phyloP scores from a whole-genome alignment of 495 filamentous ascomycete species.

The Penicillium crystallinum region DNA sequence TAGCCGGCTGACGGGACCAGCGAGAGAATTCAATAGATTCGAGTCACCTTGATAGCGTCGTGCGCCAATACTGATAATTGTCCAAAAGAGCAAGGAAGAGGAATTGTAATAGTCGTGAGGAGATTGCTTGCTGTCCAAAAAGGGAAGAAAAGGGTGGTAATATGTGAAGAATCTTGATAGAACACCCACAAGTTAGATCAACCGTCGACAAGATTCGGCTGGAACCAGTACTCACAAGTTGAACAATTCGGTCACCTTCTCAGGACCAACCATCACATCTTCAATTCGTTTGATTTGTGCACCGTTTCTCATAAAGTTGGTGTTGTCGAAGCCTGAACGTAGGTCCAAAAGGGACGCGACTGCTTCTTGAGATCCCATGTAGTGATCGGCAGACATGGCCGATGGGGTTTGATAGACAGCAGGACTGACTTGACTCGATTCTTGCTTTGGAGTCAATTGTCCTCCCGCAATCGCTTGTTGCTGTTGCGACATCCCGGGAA shows the following conservation, averaged over 20 bases:
- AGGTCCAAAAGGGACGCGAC: conserved; percentile 78
- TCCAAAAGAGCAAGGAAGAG: conserved; percentile 79
- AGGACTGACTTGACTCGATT: conserved; percentile 45
- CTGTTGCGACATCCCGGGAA: conserved; percentile 40
- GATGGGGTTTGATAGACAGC: conserved; percentile 42
- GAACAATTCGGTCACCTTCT: conserved; percentile 71
- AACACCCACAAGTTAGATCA: conserved; percentile 9
- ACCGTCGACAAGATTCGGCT: background rate
- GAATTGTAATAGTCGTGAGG: conserved; percentile 72
- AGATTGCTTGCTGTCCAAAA: conserved; percentile 64
- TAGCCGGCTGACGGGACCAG: conserved; percentile 65
- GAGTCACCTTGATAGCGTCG: conserved; percentile 66
- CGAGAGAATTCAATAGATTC: conserved; percentile 60
- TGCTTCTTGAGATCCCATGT: conserved; percentile 80
- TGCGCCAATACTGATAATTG: conserved; percentile 75
- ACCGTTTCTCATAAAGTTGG: conserved; percentile 42
- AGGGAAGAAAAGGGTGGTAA: conserved; percentile 82
- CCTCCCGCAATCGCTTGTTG: conserved; percentile 43
- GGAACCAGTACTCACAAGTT: conserved; percentile 46
- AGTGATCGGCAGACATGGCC: conserved; percentile 46
- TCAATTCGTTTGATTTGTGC: conserved; percentile 55
- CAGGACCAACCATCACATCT: conserved; percentile 66
- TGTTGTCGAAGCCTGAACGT: conserved; percentile 50
- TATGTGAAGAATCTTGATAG: conserved; percentile 58
- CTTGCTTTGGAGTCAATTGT: conserved; percentile 49